A percentile compares a stretch with the other conserved stretches of the same genome.
Conservation (phyloP, 768 basidiomycete species). For the Calocybe gangraenosa region DNA sequence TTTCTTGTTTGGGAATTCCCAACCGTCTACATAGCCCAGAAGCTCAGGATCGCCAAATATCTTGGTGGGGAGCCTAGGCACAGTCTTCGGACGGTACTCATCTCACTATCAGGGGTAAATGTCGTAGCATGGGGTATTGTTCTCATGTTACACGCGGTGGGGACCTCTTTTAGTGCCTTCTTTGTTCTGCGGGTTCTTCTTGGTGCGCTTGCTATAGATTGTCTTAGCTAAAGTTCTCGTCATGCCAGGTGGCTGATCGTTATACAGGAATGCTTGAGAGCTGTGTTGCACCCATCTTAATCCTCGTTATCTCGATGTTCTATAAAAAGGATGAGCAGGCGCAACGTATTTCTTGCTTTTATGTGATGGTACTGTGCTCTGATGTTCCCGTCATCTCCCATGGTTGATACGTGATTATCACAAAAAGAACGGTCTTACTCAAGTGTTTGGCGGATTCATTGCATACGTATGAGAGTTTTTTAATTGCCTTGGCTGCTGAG, state of each 20-base stretch:
- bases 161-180: conserved; percentile 55
- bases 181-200: conserved; percentile 59
- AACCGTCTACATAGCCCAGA: conserved; percentile 62
- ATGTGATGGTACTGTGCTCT: conserved; percentile 48
- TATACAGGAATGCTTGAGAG: conserved; percentile 59
- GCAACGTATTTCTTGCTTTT: conserved; percentile 59
- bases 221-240: too few relatives aligned
- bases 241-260: neutral
- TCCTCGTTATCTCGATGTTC: conserved; percentile 63
- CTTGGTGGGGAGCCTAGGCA: conserved; percentile 33
- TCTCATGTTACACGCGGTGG: conserved; percentile 57
- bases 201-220: conserved; percentile 28
- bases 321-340: conserved; percentile 70
- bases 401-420: neutral
- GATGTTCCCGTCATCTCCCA: neutral
- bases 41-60: conserved; percentile 55
- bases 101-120: conserved; percentile 38
- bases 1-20: conserved; percentile 63
- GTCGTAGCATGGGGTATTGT: conserved; percentile 57
- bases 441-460: conserved; percentile 59
- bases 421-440: conserved; percentile 52
- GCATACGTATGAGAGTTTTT: conserved; percentile 44
- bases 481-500: neutral
- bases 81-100: neutral
- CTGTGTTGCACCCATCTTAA: conserved; percentile 59